Evolutionary conservation across 352 stramenopile species (phyloP).

Genomic region (Globisporangium nagaii): DNA sequence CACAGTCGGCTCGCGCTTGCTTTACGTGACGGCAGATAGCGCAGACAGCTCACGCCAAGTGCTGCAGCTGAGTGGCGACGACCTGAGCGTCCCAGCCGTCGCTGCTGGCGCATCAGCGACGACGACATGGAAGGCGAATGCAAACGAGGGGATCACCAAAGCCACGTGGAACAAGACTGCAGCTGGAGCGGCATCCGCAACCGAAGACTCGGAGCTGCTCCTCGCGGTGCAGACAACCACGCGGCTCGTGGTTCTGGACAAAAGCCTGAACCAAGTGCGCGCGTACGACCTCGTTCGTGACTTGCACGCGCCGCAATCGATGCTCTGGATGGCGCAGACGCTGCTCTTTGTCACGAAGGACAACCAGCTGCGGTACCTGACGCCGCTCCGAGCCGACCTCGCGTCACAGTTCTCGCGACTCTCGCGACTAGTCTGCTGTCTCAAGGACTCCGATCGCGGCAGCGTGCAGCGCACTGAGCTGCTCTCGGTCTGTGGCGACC

Average conservation of each 20-base stretch:
- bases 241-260: conserved; percentile 52
- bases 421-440: conserved; percentile 26
- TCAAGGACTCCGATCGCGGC: conserved; percentile 5
- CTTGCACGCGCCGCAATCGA: conserved; percentile 34
- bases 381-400: conserved; percentile 19
- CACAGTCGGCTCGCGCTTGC: conserved; percentile 30
- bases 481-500: conserved; percentile 42
- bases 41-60: conserved; percentile 12
- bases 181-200: background rate
- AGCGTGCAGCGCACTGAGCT: conserved; percentile 20
- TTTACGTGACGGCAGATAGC: conserved; percentile 27
- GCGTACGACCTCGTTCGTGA: conserved; percentile 30
- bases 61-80: conserved; percentile 47
- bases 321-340: conserved; percentile 68
- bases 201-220: conserved; percentile 11
- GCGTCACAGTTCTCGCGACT: background rate
- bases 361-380: conserved; percentile 49
- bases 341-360: conserved; percentile 48
- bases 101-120: background rate
- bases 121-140: conserved; percentile 24
- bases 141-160: conserved; percentile 40
- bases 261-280: conserved; percentile 26
- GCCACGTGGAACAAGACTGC: conserved; percentile 42
- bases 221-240: conserved; percentile 46
- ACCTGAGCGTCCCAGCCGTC: conserved; percentile 27